phyloP scores from a whole-genome alignment of 257 asterid genomes.

The Leonotis leonurus region DNA sequence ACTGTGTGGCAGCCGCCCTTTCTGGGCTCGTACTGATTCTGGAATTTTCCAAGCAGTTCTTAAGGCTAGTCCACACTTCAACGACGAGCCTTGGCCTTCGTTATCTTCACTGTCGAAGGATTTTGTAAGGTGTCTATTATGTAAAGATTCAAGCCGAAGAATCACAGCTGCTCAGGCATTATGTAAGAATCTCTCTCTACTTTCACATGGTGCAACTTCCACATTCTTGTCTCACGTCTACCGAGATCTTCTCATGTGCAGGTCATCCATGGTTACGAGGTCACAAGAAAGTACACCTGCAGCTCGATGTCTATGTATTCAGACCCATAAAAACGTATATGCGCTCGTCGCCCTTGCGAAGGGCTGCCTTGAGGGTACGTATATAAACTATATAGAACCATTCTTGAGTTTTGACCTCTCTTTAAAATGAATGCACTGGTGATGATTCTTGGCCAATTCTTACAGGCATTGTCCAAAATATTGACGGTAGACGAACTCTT shows the following conservation, averaged over 20 bases:
- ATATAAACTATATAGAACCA: background rate
- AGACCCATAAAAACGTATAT: slow-evolving; percentile 55
- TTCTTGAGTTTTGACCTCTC: background rate
- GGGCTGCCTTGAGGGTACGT: slow-evolving; percentile 64
- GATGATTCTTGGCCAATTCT: background rate
- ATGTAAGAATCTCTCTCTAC: slow-evolving; percentile 32
- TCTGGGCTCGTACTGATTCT: slow-evolving; percentile 72
- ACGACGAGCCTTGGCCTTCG: slow-evolving; percentile 58
- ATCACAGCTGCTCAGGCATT: slow-evolving; percentile 72
- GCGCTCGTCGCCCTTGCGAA: slow-evolving; percentile 61
- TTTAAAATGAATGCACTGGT: background rate
- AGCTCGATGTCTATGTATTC: slow-evolving; percentile 47
- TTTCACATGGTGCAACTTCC: background rate
- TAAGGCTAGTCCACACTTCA: slow-evolving; percentile 51
- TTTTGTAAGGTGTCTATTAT: slow-evolving; percentile 42
- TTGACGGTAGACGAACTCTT: slow-evolving; percentile 21
- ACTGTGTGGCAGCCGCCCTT: slow-evolving; percentile 64
- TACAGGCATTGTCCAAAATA: slow-evolving; percentile 34
- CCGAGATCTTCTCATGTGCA: slow-evolving; percentile 22
- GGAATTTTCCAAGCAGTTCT: slow-evolving; percentile 53
- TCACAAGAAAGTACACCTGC: slow-evolving; percentile 25
- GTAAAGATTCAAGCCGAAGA: slow-evolving; percentile 55
- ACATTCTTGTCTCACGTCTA: background rate
- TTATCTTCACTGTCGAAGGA: slow-evolving; percentile 48
- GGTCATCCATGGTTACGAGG: slow-evolving; percentile 72